phyloP scores from a whole-genome alignment of 2,329 filamentous ascomycete species.

The Colletotrichum lupini region DNA sequence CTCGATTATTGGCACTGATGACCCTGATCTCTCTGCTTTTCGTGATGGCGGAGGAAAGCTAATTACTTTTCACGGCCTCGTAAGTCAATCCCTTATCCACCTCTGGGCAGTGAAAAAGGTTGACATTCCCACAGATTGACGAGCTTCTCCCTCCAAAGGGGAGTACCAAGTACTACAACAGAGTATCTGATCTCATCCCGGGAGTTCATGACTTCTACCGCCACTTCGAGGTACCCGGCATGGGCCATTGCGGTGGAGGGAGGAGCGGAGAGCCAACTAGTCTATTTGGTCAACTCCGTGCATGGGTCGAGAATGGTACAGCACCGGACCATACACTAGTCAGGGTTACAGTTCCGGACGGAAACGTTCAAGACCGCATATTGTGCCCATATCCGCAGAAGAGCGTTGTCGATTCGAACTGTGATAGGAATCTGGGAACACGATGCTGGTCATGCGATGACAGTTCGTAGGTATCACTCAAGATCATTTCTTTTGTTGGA shows the following conservation, averaged over 20 bases:
- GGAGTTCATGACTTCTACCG: conserved; percentile 12
- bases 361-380: conserved; percentile 38
- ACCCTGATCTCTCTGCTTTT: conserved; percentile 45
- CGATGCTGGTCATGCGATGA: not conserved
- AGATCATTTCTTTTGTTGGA: not conserved
- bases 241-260: conserved; percentile 29
- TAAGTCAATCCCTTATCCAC: not conserved
- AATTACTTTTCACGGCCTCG: conserved; percentile 53
- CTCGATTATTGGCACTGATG: conserved; percentile 41
- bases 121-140: conserved; percentile 41
- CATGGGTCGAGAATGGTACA: conserved; percentile 37
- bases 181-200: not conserved
- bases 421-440: not conserved
- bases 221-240: conserved; percentile 24
- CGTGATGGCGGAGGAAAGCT: conserved; percentile 51
- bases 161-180: conserved; percentile 43
- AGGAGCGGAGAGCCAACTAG: conserved; percentile 16
- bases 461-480: too few species aligned
- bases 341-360: not conserved
- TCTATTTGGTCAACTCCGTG: conserved; percentile 27
- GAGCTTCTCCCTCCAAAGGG: conserved; percentile 46
- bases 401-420: conserved; percentile 38
- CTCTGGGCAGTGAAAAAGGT: too few species aligned
- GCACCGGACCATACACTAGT: conserved; percentile 18
- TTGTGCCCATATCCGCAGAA: conserved; percentile 48